These are phyloP conservation scores for Metarhizium rileyi DNA, from an alignment of 2,329 filamentous ascomycete species.

Conservation along the genomic window DNA sequence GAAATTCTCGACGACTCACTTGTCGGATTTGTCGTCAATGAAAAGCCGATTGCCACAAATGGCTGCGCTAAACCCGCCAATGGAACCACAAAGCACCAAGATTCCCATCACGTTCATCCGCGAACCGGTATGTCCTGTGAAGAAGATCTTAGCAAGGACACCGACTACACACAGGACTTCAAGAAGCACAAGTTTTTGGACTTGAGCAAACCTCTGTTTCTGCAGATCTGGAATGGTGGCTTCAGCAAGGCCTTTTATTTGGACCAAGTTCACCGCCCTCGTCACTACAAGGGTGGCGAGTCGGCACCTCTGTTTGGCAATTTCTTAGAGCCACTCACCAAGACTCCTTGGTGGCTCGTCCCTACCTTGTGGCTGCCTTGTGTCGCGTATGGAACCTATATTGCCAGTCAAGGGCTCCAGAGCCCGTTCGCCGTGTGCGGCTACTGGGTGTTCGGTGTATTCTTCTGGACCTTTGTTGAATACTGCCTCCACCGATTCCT, in stretches of 20 bases:
- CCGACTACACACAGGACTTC: constrained; percentile 66
- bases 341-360: constrained; percentile 90
- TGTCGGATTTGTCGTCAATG: constrained; percentile 66
- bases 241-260: constrained; percentile 97
- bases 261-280: constrained; percentile 87
- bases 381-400: constrained; percentile 60
- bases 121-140: constrained; percentile 82
- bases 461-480: constrained; percentile 82
- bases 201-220: constrained; percentile 70
- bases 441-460: constrained; percentile 63
- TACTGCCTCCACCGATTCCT: constrained; percentile 82
- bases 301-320: constrained; percentile 95
- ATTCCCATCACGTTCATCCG: constrained; percentile 35
- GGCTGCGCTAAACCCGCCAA: constrained; percentile 17
- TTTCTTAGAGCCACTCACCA: constrained; percentile 92
- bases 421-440: constrained; percentile 35
- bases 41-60: constrained; percentile 33
- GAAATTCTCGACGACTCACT: constrained; percentile 84
- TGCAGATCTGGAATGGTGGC: constrained; percentile 79
- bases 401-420: constrained; percentile 53
- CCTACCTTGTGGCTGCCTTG: constrained; percentile 78
- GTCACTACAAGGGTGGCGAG: constrained; percentile 88
- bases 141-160: constrained; percentile 80
- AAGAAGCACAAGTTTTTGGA: constrained; percentile 92
- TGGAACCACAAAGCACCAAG: constrained; percentile 17